Evolutionary conservation across 805 yeast species (phyloP).

Genomic region (Nakazawaea holstii): DNA sequence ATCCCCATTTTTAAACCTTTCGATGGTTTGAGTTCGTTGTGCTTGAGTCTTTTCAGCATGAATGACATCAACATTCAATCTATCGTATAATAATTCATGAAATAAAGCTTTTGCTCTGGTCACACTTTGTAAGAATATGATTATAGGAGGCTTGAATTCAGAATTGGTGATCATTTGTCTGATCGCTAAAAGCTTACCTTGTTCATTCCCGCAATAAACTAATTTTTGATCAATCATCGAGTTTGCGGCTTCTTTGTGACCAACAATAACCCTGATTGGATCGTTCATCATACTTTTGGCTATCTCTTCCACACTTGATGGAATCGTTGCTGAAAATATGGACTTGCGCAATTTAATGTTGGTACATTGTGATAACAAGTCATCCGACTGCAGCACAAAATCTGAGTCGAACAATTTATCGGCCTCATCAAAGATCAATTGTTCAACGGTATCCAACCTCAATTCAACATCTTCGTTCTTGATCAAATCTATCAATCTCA

Average conservation of each 20-base stretch:
- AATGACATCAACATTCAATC: constrained; percentile 87
- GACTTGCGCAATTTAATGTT: constrained; percentile 55
- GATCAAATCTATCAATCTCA: constrained; percentile 77
- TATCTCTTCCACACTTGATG: constrained; percentile 85
- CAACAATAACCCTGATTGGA: constrained; percentile 82
- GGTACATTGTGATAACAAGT: constrained; percentile 58
- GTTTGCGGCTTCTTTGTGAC: constrained; percentile 92
- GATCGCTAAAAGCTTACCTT: constrained; percentile 89
- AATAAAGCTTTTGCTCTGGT: constrained; percentile 92
- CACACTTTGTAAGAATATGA: constrained; percentile 87
- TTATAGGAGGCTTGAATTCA: constrained; percentile 86
- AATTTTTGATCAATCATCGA: constrained; percentile 75
- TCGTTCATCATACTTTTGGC: constrained; percentile 82
- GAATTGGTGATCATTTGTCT: constrained; percentile 83
- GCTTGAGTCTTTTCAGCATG: constrained; percentile 90
- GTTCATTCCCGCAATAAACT: constrained; percentile 86
- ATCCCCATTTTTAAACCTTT: constrained; percentile 82
- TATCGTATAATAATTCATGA: constrained; percentile 89
- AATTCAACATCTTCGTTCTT: constrained; percentile 45
- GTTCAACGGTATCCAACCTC: constrained; percentile 61
- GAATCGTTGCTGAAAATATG: constrained; percentile 93
- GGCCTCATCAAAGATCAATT: constrained; percentile 89
- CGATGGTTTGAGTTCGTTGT: constrained; percentile 82
- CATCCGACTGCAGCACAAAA: constrained; percentile 88
- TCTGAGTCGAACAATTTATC: constrained; percentile 86